phyloP scores from a whole-genome alignment of 2,329 filamentous ascomycete genomes.

The Endocalyx cinctus region DNA sequence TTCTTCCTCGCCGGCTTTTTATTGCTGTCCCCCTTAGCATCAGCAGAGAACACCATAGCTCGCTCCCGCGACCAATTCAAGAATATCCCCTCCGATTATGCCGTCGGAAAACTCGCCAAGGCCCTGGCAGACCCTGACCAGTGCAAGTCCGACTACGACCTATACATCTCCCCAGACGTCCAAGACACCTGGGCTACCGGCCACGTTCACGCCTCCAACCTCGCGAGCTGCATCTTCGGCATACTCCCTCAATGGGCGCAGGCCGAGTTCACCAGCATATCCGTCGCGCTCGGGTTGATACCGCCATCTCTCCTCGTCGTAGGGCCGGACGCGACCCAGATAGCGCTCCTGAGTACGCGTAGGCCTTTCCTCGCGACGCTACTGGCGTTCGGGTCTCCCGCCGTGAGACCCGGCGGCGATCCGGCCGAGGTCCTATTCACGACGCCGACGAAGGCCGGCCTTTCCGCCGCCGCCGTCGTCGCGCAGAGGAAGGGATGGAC shows the following conservation, averaged over 20 bases:
- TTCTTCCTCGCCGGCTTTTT: too few species aligned
- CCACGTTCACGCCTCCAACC: slow-evolving; percentile 1
- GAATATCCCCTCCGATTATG: neutral
- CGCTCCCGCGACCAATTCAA: neutral
- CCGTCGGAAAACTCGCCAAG: neutral
- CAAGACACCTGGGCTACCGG: neutral
- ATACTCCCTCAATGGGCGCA: neutral
- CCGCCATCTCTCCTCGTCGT: neutral
- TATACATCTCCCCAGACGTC: neutral
- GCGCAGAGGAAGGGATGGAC: neutral
- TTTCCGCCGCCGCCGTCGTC: too few species aligned
- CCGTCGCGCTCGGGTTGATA: neutral
- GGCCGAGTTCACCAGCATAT: neutral
- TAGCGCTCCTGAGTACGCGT: neutral
- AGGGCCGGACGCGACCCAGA: slow-evolving; percentile 1
- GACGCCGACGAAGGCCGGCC: too few species aligned
- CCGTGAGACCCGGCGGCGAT: neutral
- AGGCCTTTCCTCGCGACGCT: slow-evolving; percentile 3
- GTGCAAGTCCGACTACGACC: neutral
- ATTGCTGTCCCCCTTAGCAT: too few species aligned
- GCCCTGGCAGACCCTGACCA: neutral
- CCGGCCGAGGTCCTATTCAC: neutral
- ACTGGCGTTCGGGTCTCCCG: neutral
- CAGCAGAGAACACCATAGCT: neutral
- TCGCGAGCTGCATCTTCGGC: slow-evolving; percentile 1